A percentile compares a stretch with the other conserved stretches of the same genome.
These are phyloP conservation scores for Wickerhamomyces sp. DNA, from an alignment of 1,139 yeast genomes.

Conservation along the genomic window DNA sequence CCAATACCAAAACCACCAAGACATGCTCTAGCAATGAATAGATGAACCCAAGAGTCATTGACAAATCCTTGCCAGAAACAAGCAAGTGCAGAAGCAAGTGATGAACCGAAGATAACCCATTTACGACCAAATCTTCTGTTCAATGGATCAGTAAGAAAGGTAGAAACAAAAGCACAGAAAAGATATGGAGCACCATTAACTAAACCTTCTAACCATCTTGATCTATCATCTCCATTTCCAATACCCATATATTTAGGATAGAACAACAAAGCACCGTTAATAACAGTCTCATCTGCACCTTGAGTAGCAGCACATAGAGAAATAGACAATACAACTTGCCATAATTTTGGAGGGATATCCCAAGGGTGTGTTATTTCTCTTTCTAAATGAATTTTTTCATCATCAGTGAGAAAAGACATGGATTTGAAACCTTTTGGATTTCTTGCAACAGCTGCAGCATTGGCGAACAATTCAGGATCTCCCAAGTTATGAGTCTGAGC, in stretches of 20 bases:
- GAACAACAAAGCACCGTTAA: constrained; percentile 77
- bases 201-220: constrained; percentile 68
- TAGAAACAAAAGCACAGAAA: constrained; percentile 64
- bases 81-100: constrained; percentile 58
- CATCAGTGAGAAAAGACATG: constrained; percentile 52
- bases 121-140: constrained; percentile 66
- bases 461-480: constrained; percentile 62
- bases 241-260: constrained; percentile 59
- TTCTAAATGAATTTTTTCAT: constrained; percentile 53
- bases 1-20: constrained; percentile 74
- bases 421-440: constrained; percentile 55
- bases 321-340: constrained; percentile 64
- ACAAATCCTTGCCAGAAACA: constrained; percentile 78
- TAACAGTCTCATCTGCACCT: constrained; percentile 89
- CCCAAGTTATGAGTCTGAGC: constrained; percentile 53
- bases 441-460: constrained; percentile 76
- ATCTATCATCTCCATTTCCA: constrained; percentile 40
- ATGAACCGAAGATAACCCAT: constrained; percentile 65
- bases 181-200: constrained; percentile 81
- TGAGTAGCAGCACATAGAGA: constrained; percentile 90
- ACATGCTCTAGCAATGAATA: constrained; percentile 67
- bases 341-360: constrained; percentile 48
- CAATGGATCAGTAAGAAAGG: constrained; percentile 70
- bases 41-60: constrained; percentile 62
- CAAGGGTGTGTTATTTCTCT: constrained; percentile 53